These are phyloP conservation scores for Rhododendron mucronatum DNA, from an alignment of 148 eudicot genomes.

Conservation along the genomic window DNA sequence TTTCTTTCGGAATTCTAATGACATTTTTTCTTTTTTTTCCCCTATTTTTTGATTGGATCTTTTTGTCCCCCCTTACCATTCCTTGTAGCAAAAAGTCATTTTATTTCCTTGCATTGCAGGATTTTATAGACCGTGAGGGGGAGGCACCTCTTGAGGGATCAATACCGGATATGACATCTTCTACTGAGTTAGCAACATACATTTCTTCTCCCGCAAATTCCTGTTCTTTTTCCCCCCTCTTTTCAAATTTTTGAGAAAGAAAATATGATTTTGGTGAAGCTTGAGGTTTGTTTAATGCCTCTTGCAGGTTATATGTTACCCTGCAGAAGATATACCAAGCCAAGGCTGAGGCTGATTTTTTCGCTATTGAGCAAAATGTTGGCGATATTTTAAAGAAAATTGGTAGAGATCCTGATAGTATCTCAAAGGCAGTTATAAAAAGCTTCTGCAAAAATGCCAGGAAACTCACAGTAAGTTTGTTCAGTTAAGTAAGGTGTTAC, in stretches of 20 bases:
- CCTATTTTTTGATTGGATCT: background rate
- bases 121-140: slow-evolving; percentile 89
- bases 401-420: slow-evolving; percentile 76
- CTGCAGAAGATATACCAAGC: slow-evolving; percentile 93
- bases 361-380: slow-evolving; percentile 60
- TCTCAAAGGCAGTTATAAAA: slow-evolving; percentile 61
- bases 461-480: slow-evolving; percentile 67
- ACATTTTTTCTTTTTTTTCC: background rate
- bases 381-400: slow-evolving; percentile 64
- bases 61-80: background rate
- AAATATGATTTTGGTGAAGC: slow-evolving; percentile 2
- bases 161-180: slow-evolving; percentile 98
- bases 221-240: background rate
- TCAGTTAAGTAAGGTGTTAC: background rate
- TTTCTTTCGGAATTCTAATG: background rate
- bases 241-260: background rate
- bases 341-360: slow-evolving; percentile 89
- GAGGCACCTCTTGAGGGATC: slow-evolving; percentile 97
- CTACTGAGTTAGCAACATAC: slow-evolving; percentile 68
- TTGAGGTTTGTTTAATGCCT: slow-evolving; percentile 11
- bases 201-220: background rate
- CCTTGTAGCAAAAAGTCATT: background rate
- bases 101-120: slow-evolving; percentile 39
- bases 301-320: slow-evolving; percentile 70
- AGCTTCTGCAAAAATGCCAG: slow-evolving; percentile 92